Evolutionary conservation across 2,329 filamentous ascomycete genomes (phyloP), one percentile per base, ranked within the genome.

Genomic region (Ceratocystis harringtonii): DNA sequence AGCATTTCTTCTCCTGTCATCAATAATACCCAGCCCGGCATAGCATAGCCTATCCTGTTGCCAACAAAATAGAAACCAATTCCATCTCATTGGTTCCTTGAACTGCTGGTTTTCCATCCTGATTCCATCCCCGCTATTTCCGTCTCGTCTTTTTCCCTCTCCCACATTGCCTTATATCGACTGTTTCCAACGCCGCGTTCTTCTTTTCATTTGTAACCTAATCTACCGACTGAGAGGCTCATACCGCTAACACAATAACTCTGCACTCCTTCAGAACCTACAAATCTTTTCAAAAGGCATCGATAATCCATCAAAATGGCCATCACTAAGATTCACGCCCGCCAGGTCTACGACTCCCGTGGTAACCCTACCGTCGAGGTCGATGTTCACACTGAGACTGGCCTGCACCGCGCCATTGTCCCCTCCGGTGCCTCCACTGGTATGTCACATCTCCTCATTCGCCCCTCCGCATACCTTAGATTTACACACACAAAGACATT

Each of bases 271-370:
- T 41, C 58, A 64, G 62, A 65, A 65, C 43, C 44, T 61, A 63
- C 41, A 25, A 43, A 43, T 43, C 58, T 67, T 41, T 64, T 58
- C 62, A 65, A 65, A 63, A 64, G 57, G 60, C 57, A 63, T 67
- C 66, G 63, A 63, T 63, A 43, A 67, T 65, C 57, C 32, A 66
- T 72, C 79, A 92, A 76, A 71, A 99, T 99, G 94, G 81, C 89
- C 74, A 90, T 94, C 79, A 85, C 86, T 78, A 92, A 92, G 83
- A 84, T 94, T 76, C 88, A 92, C 84, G 89, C 89, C 75, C 89
- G 94, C 76, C 92, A 88, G 75, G 91, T 99, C 82, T 99, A 92
- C 85, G 94, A 99, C 85, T 97, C 94, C 78, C 92, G 94, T 76
- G 85, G 85, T 77, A 99, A 99, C 87, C 94, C 94, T 74, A 99